These are phyloP conservation scores for Vitis cinerea DNA, from an alignment of 164 flowering plant genomes.

Conservation along the genomic window DNA sequence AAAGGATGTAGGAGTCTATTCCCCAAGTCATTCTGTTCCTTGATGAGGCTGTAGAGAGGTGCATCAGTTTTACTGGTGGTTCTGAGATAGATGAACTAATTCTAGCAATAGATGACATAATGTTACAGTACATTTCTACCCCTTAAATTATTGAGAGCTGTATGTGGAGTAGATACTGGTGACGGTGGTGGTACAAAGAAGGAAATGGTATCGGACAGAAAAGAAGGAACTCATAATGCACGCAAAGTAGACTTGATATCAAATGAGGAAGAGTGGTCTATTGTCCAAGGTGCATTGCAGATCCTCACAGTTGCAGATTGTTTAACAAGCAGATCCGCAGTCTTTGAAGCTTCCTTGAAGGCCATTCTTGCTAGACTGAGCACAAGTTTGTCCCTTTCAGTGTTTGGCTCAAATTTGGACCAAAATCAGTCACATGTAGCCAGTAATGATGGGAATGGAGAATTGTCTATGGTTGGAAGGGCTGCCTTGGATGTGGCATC, in stretches of 20 bases:
- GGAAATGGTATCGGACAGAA: constrained; percentile 71
- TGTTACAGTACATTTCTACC: constrained; percentile 82
- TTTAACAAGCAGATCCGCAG: constrained; percentile 90
- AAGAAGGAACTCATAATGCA: constrained; percentile 52
- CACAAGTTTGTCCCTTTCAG: constrained; percentile 75
- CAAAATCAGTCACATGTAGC: constrained; percentile 46
- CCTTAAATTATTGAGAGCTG: constrained; percentile 76
- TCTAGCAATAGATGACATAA: constrained; percentile 83
- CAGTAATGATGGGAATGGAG: constrained; percentile 46
- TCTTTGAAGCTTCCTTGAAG: constrained; percentile 95
- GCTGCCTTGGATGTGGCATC: constrained; percentile 88
- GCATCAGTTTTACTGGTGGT: constrained; percentile 96
- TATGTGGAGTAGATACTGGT: constrained; percentile 74
- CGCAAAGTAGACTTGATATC: constrained; percentile 65
- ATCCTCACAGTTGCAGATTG: constrained; percentile 94
- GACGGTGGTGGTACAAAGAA: constrained; percentile 56
- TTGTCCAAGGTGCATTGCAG: constrained; percentile 98
- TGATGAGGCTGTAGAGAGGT: constrained; percentile 97
- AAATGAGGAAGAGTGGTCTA: constrained; percentile 99
- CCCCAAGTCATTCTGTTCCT: constrained; percentile 92
- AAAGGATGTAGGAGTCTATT: constrained; percentile 98
- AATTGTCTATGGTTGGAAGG: constrained; percentile 57
- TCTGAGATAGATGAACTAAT: constrained; percentile 97
- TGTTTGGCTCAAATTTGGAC: constrained; percentile 73
- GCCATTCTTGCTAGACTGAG: constrained; percentile 91